Evolutionary conservation across 2,329 filamentous ascomycete species (phyloP), one percentile per base, ranked within the genome.

Genomic region (Fusarium sp.): DNA sequence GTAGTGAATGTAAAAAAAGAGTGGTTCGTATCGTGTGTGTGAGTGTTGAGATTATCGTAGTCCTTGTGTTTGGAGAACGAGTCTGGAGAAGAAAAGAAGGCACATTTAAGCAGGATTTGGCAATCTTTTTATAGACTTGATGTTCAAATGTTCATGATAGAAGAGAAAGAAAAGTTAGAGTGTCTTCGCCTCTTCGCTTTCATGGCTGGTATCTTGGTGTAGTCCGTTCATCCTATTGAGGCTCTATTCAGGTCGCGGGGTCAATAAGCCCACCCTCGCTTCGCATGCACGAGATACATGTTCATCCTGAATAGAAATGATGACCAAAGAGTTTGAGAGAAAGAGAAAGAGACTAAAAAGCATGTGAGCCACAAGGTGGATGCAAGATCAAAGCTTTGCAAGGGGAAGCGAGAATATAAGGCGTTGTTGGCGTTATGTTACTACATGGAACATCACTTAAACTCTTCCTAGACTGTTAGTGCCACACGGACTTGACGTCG

Each of bases 51-150:
- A 62, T 62, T 54, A 43, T 61, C 50, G 65, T 69, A 44, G 51
- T 64, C 65, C 59, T 72, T 64, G 62, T 65, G 68, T 64, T 65
- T 72, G 65, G 66, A 58, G 61, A 63, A 71, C 65, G 65, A 75
- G 69, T 58, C 69, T 75, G 74, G 41, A 50, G 67, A 67, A 26
- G 56, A 44, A 67, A 73, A 42, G 46, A 42, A 53, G 46, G 34
- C 41, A 43, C 41, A 49, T 49, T 53, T 51, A 41, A 58, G 49
- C 41, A 49, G 39, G 55, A 62, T 51, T 26, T 9, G 28, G 21
- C 10, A 43, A 37, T 8, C 45, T 41, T 45, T 73, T 75, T 75
- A 75, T 75, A 74, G 62, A 60, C 30, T 18, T 34, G 21, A 12
- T 45, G 62, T 41, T 31, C 25, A 34, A 19, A 62, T 34, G 31